Evolutionary conservation across 306 rosid species (phyloP).

Genomic region (Prunus fruticosa): DNA sequence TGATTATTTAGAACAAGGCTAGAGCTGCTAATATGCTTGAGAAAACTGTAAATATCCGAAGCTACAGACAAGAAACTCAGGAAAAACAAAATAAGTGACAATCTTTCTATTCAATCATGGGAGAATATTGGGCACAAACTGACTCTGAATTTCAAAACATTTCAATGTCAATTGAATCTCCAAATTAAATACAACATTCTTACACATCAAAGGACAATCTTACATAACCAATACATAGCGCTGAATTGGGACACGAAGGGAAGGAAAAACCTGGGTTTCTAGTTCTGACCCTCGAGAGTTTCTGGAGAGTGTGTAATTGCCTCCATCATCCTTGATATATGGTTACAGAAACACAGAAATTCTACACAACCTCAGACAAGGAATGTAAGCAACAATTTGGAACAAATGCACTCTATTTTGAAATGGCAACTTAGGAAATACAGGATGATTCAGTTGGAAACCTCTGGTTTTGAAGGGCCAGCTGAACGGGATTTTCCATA

Average conservation of each 20-base stretch:
- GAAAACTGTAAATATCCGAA: neutral
- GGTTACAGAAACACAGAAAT: neutral
- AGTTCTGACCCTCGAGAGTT: neutral
- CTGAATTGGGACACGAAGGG: neutral
- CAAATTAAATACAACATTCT: constrained; percentile 17
- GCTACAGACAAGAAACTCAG: neutral
- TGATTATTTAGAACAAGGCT: too few species aligned
- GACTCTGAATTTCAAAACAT: constrained; percentile 12
- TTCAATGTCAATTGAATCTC: constrained; percentile 3
- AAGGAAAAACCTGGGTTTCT: too few species aligned
- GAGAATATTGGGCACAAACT: constrained; percentile 10
- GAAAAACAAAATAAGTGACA: neutral
- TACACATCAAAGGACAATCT: neutral
- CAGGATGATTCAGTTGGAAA: neutral
- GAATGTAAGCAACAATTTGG: constrained; percentile 10
- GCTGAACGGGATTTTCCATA: constrained; percentile 64
- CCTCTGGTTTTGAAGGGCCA: constrained; percentile 7
- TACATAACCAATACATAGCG: constrained; percentile 1
- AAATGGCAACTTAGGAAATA: neutral
- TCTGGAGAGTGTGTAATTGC: neutral
- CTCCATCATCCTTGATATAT: constrained; percentile 1
- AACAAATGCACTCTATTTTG: neutral
- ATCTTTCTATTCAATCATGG: neutral
- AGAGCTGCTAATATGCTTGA: neutral
- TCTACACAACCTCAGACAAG: constrained; percentile 5